Evolutionary conservation across 495 filamentous ascomycete genomes (phyloP).

Genomic region (Xylaria palmicola): DNA sequence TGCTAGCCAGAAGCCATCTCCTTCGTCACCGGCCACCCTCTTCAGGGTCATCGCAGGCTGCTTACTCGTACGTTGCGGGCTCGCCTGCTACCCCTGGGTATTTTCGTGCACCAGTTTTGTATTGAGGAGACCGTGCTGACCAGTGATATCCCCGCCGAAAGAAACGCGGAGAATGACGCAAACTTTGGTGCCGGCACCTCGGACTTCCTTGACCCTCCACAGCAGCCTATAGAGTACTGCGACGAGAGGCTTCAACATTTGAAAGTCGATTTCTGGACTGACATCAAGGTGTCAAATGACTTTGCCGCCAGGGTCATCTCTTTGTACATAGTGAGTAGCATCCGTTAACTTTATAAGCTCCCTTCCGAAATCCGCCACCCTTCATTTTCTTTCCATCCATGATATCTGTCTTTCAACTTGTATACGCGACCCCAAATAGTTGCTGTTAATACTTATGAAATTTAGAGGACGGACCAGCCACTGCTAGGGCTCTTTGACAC

Average conservation of each 20-base stretch:
- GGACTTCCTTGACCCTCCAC: background rate
- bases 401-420: too few relatives aligned
- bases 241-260: constrained; percentile 14
- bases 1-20: background rate
- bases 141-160: background rate
- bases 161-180: background rate
- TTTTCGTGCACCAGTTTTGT: background rate
- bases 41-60: background rate
- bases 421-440: background rate
- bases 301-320: constrained; percentile 16
- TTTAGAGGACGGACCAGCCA: constrained; percentile 14
- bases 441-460: background rate
- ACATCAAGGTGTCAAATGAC: constrained; percentile 2
- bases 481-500: constrained; percentile 23
- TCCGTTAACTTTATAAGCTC: too few relatives aligned
- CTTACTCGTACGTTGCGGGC: background rate
- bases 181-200: background rate
- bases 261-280: constrained; percentile 11
- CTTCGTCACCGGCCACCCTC: background rate
- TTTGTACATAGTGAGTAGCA: constrained; percentile 12
- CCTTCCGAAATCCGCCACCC: background rate
- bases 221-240: background rate
- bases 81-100: background rate
- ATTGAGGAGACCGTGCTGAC: background rate
- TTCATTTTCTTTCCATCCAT: background rate